These are phyloP conservation scores for Coemansia javaensis DNA, from an alignment of 192 early-diverging fungal species.

Conservation along the genomic window DNA sequence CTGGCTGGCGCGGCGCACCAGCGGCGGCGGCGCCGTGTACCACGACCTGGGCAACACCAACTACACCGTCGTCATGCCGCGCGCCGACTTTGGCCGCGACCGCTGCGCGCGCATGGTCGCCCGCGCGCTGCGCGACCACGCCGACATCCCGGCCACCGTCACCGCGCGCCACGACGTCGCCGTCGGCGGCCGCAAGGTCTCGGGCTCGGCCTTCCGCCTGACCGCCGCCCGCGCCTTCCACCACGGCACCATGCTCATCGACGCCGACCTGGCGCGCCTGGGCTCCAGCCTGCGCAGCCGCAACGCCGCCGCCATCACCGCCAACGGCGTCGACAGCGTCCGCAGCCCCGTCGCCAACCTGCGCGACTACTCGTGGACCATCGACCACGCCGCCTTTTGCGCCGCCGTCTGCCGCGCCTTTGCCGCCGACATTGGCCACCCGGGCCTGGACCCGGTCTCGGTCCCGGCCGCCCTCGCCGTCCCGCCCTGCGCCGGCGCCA, in stretches of 20 bases:
- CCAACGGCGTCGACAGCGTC: conserved; percentile 88
- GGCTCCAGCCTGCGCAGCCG: conserved; percentile 49
- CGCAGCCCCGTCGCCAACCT: conserved; percentile 82
- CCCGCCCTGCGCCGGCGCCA: too few relatives aligned
- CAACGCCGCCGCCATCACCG: conserved; percentile 57
- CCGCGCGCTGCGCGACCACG: conserved; percentile 58
- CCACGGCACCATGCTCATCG: conserved; percentile 98
- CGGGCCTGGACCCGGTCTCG: not conserved
- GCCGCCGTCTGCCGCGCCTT: conserved; percentile 72
- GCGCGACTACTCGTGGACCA: conserved; percentile 70
- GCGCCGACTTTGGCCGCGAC: conserved; percentile 72
- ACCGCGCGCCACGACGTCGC: conserved; percentile 89
- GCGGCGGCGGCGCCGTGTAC: conserved; percentile 93
- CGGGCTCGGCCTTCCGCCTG: conserved; percentile 93
- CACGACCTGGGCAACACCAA: conserved; percentile 96
- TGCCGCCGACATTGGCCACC: conserved; percentile 50
- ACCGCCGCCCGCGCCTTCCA: conserved; percentile 80
- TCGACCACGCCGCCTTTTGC: conserved; percentile 82
- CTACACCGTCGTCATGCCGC: conserved; percentile 92
- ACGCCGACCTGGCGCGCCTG: conserved; percentile 67
- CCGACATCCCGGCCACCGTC: conserved; percentile 74
- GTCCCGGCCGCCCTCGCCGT: too few relatives aligned
- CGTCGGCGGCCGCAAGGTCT: conserved; percentile 78
- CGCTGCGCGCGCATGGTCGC: conserved; percentile 72
- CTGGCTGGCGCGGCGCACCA: conserved; percentile 80